These are phyloP conservation scores for Trapa incisa DNA, from an alignment of 345 rosid genomes.

Conservation along the genomic window DNA sequence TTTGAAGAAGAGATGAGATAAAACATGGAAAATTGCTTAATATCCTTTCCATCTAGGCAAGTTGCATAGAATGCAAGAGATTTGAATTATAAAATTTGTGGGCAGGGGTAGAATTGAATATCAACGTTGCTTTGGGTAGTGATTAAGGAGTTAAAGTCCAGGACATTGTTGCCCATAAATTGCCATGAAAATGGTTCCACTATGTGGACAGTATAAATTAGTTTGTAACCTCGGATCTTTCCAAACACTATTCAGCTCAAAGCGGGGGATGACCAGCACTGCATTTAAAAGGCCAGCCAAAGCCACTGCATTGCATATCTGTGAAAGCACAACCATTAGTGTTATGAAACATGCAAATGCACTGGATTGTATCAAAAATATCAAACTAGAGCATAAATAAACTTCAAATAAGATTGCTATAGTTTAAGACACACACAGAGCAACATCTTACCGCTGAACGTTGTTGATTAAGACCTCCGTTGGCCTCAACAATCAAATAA, in stretches of 20 bases:
- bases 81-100: background rate
- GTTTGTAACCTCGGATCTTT: conserved; percentile 63
- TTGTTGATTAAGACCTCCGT: conserved; percentile 97
- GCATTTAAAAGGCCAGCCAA: conserved; percentile 88
- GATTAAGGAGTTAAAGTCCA: too few relatives aligned
- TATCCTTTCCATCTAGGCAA: background rate
- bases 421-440: background rate
- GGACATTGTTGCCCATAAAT: background rate
- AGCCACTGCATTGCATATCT: conserved; percentile 98
- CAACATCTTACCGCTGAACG: conserved; percentile 66
- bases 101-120: background rate
- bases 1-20: background rate
- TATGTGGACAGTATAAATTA: background rate
- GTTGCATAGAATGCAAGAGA: background rate
- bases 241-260: conserved; percentile 76
- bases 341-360: conserved; percentile 3
- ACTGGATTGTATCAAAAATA: background rate
- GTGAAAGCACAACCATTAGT: conserved; percentile 11
- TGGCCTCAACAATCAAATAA: conserved; percentile 74
- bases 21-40: background rate
- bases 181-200: background rate
- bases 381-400: background rate
- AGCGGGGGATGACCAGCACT: conserved; percentile 58
- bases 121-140: background rate
- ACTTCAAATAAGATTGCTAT: background rate